Conservation (phyloP, 495 filamentous ascomycete genomes). For the Xylaria flabelliformis region DNA sequence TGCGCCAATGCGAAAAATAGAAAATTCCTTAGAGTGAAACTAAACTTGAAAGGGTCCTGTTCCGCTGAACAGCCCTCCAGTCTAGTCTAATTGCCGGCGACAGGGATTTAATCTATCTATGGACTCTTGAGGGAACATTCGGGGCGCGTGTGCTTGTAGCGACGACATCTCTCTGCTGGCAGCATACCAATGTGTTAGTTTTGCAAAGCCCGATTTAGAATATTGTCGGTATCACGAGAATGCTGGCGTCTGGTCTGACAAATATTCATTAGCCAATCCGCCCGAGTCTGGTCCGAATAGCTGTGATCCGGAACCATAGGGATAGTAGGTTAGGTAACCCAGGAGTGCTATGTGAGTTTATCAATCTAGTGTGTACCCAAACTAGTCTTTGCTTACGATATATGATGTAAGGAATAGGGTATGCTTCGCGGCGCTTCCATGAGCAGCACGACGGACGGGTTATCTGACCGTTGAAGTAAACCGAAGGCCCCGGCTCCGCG, state of each 20-base stretch:
- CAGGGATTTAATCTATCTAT: conserved; percentile 10
- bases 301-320: not conserved
- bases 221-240: not conserved
- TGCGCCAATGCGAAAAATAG: conserved; percentile 27
- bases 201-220: conserved; percentile 14
- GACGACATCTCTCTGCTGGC: not conserved
- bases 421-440: conserved; percentile 5
- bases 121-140: conserved; percentile 6
- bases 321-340: not conserved
- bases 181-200: not conserved
- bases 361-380: not conserved
- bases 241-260: conserved; percentile 14
- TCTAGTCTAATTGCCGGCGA: conserved; percentile 11
- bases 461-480: not conserved
- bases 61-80: conserved; percentile 22
- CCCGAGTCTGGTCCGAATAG: conserved; percentile 3
- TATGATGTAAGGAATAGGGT: conserved; percentile 7
- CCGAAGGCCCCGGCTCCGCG: conserved; percentile 1
- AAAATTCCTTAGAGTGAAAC: not conserved
- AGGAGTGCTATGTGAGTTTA: not conserved
- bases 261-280: not conserved
- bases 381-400: conserved; percentile 13
- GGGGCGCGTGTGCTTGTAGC: not conserved
- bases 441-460: not conserved
- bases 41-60: conserved; percentile 12